These are phyloP conservation scores for Chondrostereum purpureum DNA, from an alignment of 1,284 basidiomycete genomes.

Conservation along the genomic window DNA sequence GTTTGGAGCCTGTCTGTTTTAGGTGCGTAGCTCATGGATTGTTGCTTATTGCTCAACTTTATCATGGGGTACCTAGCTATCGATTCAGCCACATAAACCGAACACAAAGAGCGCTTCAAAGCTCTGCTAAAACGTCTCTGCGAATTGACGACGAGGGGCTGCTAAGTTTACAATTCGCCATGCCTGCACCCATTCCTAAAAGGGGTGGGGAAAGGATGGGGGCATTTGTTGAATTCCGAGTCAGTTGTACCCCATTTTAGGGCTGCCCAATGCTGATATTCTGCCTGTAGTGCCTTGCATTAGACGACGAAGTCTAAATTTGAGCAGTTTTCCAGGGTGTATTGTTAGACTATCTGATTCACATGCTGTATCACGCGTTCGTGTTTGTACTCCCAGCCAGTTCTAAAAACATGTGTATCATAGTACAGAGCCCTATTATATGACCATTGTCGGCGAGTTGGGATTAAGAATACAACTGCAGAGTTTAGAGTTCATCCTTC, in stretches of 20 bases:
- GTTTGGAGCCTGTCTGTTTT: conserved; percentile 59
- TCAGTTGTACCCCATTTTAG: no score
- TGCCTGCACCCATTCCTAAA: conserved; percentile 54
- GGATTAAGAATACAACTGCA: not conserved
- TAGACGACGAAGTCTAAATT: conserved; percentile 1
- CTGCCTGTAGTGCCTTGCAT: not conserved
- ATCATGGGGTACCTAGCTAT: conserved; percentile 49
- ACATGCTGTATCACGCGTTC: no score
- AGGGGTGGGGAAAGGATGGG: conserved; percentile 28
- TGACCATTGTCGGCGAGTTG: not conserved
- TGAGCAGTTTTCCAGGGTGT: no score
- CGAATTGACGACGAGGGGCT: conserved; percentile 78
- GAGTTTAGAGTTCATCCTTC: conserved; percentile 20
- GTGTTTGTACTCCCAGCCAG: no score
- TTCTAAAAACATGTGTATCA: no score
- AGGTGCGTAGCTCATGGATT: conserved; percentile 50
- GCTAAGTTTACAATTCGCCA: conserved; percentile 81
- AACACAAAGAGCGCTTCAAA: conserved; percentile 68
- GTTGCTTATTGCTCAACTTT: not conserved
- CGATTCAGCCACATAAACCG: conserved; percentile 67
- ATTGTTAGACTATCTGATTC: no score
- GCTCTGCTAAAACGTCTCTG: conserved; percentile 79
- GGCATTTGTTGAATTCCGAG: conserved; percentile 79
- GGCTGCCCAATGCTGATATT: no score
- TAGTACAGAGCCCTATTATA: not conserved